Conservation (phyloP, 148 eudicot species). For the Diospyros kaki region DNA sequence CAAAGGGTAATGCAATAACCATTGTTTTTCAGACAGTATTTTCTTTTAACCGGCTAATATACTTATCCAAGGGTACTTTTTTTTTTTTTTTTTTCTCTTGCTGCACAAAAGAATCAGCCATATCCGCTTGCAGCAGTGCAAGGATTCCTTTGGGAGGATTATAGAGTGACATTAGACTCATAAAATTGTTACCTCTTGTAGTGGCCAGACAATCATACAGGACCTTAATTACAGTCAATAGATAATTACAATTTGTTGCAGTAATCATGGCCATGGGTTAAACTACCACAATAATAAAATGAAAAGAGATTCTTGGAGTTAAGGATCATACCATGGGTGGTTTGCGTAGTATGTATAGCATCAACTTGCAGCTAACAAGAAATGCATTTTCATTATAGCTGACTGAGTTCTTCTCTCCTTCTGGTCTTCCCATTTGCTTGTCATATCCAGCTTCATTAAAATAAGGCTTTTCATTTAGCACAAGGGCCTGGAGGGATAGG, state of each 20-base stretch:
- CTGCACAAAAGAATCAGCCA: too few relatives aligned
- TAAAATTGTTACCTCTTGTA: too few relatives aligned
- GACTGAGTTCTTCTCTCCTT: conserved; percentile 89
- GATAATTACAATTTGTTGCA: background rate
- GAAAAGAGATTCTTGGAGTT: background rate
- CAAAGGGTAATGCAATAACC: too few relatives aligned
- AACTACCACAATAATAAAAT: background rate
- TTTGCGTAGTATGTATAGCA: conserved; percentile 64
- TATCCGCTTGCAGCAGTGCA: too few relatives aligned
- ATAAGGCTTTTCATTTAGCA: conserved; percentile 91
- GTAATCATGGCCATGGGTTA: background rate
- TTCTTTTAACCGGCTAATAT: too few relatives aligned
- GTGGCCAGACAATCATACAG: background rate
- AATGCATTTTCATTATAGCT: conserved; percentile 92
- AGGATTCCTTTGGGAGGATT: too few relatives aligned
- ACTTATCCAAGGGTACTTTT: too few relatives aligned
- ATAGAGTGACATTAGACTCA: too few relatives aligned
- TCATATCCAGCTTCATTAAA: conserved; percentile 96
- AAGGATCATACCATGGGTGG: conserved; percentile 63
- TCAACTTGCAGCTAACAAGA: conserved; percentile 80
- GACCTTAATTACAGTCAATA: background rate
- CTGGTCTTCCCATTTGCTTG: conserved; percentile 70
- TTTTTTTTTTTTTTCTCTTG: too few relatives aligned
- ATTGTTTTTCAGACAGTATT: too few relatives aligned
- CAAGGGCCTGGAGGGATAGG: conserved; percentile 96